Percentiles rank a stretch among this genome's conserved stretches.
Conservation (phyloP, 306 rosid species). For the Coriaria nepalensis region DNA sequence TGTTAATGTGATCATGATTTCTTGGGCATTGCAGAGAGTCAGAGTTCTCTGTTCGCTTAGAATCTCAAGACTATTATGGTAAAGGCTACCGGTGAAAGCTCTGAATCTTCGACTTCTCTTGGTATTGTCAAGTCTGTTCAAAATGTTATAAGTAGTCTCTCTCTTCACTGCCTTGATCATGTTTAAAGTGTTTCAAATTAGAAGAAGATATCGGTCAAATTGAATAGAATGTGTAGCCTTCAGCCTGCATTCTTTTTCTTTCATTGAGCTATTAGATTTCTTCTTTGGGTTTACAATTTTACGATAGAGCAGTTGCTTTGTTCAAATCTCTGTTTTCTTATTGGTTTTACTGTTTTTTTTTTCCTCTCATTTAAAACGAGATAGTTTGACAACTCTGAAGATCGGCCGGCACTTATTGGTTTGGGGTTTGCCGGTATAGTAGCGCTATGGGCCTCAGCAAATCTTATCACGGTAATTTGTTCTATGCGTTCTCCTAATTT, state of each 20-base stretch:
- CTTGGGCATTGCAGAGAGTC: slow-evolving; percentile 31
- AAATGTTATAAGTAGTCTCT: slow-evolving; percentile 49
- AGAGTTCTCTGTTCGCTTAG: background rate
- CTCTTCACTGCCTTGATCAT: background rate
- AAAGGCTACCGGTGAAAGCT: slow-evolving; percentile 56
- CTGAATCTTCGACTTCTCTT: slow-evolving; percentile 63
- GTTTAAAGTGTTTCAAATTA: background rate
- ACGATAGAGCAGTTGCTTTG: background rate
- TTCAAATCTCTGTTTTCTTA: background rate
- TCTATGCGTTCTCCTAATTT: slow-evolving; percentile 3
- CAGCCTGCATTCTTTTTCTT: no score
- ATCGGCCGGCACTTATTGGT: slow-evolving; percentile 53
- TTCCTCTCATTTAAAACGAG: slow-evolving; percentile 15
- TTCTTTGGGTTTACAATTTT: background rate
- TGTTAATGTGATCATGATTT: slow-evolving; percentile 3
- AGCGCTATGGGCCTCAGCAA: slow-evolving; percentile 52
- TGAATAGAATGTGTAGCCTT: no score
- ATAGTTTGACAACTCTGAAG: slow-evolving; percentile 73
- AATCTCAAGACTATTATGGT: slow-evolving; percentile 20
- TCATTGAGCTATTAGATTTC: background rate
- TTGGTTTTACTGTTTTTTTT: slow-evolving; percentile 7
- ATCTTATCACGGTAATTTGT: slow-evolving; percentile 43
- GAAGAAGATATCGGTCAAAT: no score
- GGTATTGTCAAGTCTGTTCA: slow-evolving; percentile 56
- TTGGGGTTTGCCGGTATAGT: slow-evolving; percentile 73